Conservation (phyloP, 192 early-diverging fungal species). For the Coemansia sp. region DNA sequence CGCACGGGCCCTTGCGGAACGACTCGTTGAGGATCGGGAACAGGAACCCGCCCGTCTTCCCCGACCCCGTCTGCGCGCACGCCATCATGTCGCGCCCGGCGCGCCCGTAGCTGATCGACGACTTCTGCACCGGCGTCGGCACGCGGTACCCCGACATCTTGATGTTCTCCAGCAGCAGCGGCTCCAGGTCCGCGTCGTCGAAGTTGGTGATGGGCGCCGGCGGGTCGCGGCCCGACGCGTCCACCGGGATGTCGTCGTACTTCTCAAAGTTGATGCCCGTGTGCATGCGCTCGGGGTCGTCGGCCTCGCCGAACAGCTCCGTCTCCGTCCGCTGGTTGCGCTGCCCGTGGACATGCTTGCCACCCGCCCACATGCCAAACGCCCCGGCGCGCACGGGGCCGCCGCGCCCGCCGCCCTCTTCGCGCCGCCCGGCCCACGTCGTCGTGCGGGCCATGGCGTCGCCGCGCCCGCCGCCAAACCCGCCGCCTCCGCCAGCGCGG, state of each 20-base stretch:
- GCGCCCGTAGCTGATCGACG: conserved; percentile 81
- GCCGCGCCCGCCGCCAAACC: conserved; percentile 25
- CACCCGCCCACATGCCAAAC: conserved; percentile 70
- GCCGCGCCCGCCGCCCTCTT: conserved; percentile 24
- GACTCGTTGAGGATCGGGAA: conserved; percentile 93
- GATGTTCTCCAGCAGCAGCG: conserved; percentile 86
- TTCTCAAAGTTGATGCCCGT: conserved; percentile 99
- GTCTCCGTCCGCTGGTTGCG: conserved; percentile 76
- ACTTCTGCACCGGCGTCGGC: conserved; percentile 96
- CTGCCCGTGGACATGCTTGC: conserved; percentile 74
- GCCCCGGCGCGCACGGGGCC: conserved; percentile 44
- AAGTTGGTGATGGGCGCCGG: conserved; percentile 67
- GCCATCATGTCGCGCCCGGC: conserved; percentile 94
- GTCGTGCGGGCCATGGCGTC: conserved; percentile 50
- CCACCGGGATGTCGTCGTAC: conserved; percentile 98
- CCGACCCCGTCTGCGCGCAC: conserved; percentile 95
- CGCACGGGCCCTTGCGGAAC: conserved; percentile 78
- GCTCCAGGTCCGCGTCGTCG: conserved; percentile 73
- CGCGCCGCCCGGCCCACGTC: conserved; percentile 55
- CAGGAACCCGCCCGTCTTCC: conserved; percentile 96
- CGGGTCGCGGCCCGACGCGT: conserved; percentile 72
- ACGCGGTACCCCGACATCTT: conserved; percentile 80
- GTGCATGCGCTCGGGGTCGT: conserved; percentile 74
- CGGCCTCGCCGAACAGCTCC: conserved; percentile 71
- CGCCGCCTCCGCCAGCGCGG: conserved; percentile 41